Evolutionary conservation across 1,284 basidiomycete genomes (phyloP).

Genomic region (Xerocomus nothofagi): DNA sequence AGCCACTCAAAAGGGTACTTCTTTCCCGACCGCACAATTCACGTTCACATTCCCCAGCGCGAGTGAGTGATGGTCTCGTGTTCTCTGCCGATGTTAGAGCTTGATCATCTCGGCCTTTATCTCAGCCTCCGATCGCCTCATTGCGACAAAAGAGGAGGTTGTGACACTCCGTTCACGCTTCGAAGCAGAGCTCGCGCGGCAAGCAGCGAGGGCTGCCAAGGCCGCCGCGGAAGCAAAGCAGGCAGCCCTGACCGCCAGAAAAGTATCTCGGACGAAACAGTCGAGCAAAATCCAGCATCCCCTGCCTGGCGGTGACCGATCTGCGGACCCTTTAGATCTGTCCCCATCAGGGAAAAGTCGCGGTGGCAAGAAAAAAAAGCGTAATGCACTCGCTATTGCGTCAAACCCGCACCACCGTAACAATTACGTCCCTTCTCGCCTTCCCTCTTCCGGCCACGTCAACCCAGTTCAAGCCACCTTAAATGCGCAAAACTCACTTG

Average conservation of each 20-base stretch:
- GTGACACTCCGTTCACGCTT: slow-evolving; percentile 61
- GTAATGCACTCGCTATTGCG: slow-evolving; percentile 80
- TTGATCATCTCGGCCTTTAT: slow-evolving; percentile 27
- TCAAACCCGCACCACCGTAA: slow-evolving; percentile 88
- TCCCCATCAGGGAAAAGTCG: slow-evolving; percentile 37
- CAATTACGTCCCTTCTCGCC: slow-evolving; percentile 81
- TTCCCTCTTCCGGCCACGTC: slow-evolving; percentile 57
- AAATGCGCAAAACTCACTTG: slow-evolving; percentile 50
- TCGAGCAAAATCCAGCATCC: slow-evolving; percentile 39
- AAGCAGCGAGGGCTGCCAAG: slow-evolving; percentile 58
- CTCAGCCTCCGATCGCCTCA: slow-evolving; percentile 67
- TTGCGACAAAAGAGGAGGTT: slow-evolving; percentile 67
- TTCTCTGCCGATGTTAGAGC: slow-evolving; percentile 22
- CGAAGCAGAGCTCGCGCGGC: slow-evolving; percentile 67
- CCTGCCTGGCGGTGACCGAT: slow-evolving; percentile 34
- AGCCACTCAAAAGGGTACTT: slow-evolving; percentile 30
- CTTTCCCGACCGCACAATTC: slow-evolving; percentile 54
- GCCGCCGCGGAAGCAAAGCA: slow-evolving; percentile 46
- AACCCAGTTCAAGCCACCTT: slow-evolving; percentile 40
- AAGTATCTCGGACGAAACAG: slow-evolving; percentile 38
- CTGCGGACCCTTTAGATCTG: slow-evolving; percentile 41
- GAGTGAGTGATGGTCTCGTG: slow-evolving; percentile 56
- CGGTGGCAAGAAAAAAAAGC: slow-evolving; percentile 83
- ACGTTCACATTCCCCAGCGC: slow-evolving; percentile 58
- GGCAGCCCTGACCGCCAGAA: slow-evolving; percentile 29